phyloP scores from a whole-genome alignment of 805 yeast genomes.

The Pichia californica region DNA sequence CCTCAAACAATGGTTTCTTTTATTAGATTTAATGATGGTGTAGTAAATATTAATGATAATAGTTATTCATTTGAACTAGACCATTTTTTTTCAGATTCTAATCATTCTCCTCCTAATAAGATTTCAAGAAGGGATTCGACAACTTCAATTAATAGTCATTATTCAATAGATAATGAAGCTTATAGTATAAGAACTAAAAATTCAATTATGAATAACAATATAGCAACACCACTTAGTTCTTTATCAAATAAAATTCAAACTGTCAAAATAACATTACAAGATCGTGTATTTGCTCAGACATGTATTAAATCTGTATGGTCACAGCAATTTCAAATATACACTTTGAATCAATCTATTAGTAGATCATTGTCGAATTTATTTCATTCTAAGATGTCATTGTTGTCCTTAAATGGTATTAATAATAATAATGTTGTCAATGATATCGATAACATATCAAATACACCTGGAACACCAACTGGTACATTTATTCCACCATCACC shows the following conservation, averaged over 20 bases:
- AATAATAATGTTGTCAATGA: neutral
- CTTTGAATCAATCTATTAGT: slow-evolving; percentile 7
- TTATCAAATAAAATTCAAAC: neutral
- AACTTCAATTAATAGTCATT: neutral
- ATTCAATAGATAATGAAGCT: neutral
- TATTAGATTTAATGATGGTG: neutral
- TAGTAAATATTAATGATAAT: neutral
- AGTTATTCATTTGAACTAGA: slow-evolving; percentile 5
- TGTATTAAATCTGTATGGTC: slow-evolving; percentile 13
- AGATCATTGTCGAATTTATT: slow-evolving; percentile 11
- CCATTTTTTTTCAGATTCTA: slow-evolving; percentile 1
- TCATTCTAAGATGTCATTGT: slow-evolving; percentile 4
- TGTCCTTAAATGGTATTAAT: slow-evolving; percentile 1
- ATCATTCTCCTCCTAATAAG: neutral
- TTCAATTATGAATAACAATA: neutral
- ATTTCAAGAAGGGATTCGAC: slow-evolving; percentile 1
- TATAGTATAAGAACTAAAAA: neutral
- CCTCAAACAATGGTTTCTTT: slow-evolving; percentile 4
- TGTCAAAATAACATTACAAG: slow-evolving; percentile 11
- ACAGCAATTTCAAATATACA: slow-evolving; percentile 8
- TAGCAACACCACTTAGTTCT: too few relatives aligned
- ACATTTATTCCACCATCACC: slow-evolving; percentile 13
- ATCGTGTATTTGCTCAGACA: slow-evolving; percentile 12
- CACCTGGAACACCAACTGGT: neutral
- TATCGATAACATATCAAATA: neutral